Evolutionary conservation across 2,329 filamentous ascomycete genomes (phyloP).

Genomic region (Alternaria sp.): DNA sequence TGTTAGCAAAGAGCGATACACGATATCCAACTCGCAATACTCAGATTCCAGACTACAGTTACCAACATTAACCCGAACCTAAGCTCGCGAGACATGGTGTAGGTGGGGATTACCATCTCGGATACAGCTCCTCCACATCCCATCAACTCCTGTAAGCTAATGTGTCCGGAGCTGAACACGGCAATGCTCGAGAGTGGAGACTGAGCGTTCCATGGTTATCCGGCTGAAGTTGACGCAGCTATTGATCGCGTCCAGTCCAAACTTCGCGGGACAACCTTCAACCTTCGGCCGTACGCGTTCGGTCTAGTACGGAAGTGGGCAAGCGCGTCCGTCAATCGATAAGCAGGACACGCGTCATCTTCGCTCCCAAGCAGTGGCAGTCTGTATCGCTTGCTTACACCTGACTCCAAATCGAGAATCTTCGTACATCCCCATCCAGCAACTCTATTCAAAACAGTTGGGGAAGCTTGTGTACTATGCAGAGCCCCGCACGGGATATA

Average conservation of each 20-base stretch:
- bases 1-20: background rate
- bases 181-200: background rate
- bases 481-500: background rate
- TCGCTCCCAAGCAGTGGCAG: background rate
- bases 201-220: background rate
- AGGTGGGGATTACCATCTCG: constrained; percentile 3
- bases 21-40: background rate
- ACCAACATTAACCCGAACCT: background rate
- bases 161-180: constrained; percentile 1
- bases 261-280: background rate
- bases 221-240: background rate
- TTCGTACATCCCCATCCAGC: background rate
- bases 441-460: background rate
- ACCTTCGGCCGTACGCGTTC: background rate
- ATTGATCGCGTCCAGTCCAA: background rate
- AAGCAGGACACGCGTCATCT: background rate
- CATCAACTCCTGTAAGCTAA: background rate
- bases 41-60: background rate
- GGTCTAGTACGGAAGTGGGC: background rate
- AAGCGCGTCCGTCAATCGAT: constrained; percentile 3
- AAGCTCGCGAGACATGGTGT: background rate
- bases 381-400: background rate
- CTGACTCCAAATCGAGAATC: background rate
- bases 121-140: constrained; percentile 20
- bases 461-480: background rate